phyloP scores from a whole-genome alignment of 2,329 filamentous ascomycete species.

The Hirsutella rhossiliensis region DNA sequence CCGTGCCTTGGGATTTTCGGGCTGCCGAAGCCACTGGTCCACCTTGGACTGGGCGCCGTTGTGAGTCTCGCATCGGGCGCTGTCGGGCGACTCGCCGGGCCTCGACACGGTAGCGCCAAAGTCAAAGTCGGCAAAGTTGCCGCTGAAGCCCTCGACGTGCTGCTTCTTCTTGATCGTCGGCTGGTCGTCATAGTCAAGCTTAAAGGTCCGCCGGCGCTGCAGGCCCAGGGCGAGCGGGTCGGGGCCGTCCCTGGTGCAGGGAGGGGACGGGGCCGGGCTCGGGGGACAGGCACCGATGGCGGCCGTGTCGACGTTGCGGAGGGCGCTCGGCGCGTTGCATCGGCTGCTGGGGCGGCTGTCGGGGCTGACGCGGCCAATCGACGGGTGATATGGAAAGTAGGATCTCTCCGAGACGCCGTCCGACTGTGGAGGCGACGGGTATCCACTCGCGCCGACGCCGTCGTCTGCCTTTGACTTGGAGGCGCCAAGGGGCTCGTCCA shows the following conservation, averaged over 20 bases:
- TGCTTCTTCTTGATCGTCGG: slow-evolving; percentile 9
- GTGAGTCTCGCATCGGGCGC: neutral
- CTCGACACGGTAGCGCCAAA: slow-evolving; percentile 20
- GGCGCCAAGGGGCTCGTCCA: neutral
- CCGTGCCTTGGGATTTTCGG: too few species aligned
- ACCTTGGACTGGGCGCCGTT: neutral
- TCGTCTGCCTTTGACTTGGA: neutral
- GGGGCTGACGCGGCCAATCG: neutral
- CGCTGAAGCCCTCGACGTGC: slow-evolving; percentile 20
- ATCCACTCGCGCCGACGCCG: slow-evolving; percentile 9
- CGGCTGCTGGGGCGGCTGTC: slow-evolving; percentile 9
- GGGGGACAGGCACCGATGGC: slow-evolving; percentile 34
- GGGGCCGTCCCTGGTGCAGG: slow-evolving; percentile 12
- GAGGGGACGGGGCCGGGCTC: slow-evolving; percentile 33
- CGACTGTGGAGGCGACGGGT: slow-evolving; percentile 26
- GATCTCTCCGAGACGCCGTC: slow-evolving; percentile 13
- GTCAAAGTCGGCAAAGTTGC: slow-evolving; percentile 26
- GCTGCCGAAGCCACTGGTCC: too few species aligned
- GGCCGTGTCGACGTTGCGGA: slow-evolving; percentile 11
- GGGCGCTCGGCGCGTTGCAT: slow-evolving; percentile 11
- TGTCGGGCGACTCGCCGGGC: neutral
- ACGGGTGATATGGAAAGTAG: slow-evolving; percentile 9
- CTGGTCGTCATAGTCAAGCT: slow-evolving; percentile 19
- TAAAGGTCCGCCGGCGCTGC: slow-evolving; percentile 33
- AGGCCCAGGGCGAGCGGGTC: slow-evolving; percentile 18